These are phyloP conservation scores for Plasmodium ovale DNA, from an alignment of 169 alveolate genomes.

Conservation along the genomic window DNA sequence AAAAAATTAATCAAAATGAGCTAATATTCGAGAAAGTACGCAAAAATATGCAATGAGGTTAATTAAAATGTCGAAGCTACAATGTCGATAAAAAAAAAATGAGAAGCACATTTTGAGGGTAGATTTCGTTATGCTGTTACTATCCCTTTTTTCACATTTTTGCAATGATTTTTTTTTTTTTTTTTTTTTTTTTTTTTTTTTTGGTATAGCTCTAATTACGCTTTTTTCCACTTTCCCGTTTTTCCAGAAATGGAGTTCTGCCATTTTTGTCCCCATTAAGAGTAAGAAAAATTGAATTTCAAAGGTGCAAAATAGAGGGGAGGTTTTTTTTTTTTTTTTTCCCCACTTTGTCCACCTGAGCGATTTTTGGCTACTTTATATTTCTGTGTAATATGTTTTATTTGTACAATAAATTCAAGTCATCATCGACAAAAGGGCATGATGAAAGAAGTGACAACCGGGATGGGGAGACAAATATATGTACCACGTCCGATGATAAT, in stretches of 20 bases:
- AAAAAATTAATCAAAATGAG: too few relatives aligned
- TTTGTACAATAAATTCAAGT: conserved; percentile 31
- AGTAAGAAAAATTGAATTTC: neutral
- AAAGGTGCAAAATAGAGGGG: conserved; percentile 13
- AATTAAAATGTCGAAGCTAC: too few relatives aligned
- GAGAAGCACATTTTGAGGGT: too few relatives aligned
- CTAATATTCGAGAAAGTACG: too few relatives aligned
- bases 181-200: too few relatives aligned
- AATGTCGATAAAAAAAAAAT: too few relatives aligned
- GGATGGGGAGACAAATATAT: neutral
- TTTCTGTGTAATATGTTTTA: conserved; percentile 48
- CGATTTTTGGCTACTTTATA: neutral
- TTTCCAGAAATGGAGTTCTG: conserved; percentile 14
- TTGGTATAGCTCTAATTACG: too few relatives aligned
- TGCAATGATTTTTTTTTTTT: too few relatives aligned
- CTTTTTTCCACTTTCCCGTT: too few relatives aligned
- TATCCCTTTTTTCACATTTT: too few relatives aligned
- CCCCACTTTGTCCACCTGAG: neutral
- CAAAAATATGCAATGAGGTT: too few relatives aligned
- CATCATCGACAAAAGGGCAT: conserved; percentile 4
- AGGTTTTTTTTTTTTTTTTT: neutral
- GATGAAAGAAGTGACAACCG: conserved; percentile 4
- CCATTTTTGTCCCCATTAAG: conserved; percentile 6
- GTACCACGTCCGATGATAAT: neutral
- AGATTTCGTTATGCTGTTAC: too few relatives aligned